Conservation (phyloP, 306 rosid species). For the Pueraria montana region DNA sequence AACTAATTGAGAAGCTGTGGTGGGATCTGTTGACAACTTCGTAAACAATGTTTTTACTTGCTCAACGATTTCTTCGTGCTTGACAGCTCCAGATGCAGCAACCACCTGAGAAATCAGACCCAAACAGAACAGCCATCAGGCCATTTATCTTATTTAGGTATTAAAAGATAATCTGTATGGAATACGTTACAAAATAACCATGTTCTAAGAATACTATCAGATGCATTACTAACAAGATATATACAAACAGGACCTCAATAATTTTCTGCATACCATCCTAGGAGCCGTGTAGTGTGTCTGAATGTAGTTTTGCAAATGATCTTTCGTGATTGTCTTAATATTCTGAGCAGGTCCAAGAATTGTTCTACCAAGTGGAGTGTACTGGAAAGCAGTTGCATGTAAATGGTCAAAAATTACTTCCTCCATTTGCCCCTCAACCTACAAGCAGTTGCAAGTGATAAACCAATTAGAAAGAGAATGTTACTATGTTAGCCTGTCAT, state of each 20-base stretch:
- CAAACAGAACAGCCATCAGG: background rate
- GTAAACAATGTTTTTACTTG: conserved; percentile 76
- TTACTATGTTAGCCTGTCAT: background rate
- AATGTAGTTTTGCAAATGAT: conserved; percentile 83
- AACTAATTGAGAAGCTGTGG: conserved; percentile 84
- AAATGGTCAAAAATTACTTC: conserved; percentile 92
- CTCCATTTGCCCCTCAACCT: conserved; percentile 94
- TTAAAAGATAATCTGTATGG: background rate
- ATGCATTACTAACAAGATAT: conserved; percentile 2
- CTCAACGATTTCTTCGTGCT: conserved; percentile 82
- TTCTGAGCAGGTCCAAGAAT: conserved; percentile 92
- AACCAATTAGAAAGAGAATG: conserved; percentile 22
- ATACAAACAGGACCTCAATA: background rate
- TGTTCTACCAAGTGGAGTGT: conserved; percentile 93
- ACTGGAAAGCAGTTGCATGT: conserved; percentile 96
- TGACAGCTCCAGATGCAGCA: conserved; percentile 93
- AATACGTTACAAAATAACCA: background rate
- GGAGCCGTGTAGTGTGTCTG: conserved; percentile 94
- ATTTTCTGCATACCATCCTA: conserved; percentile 74
- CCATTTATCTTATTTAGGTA: background rate
- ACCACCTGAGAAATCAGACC: conserved; percentile 65
- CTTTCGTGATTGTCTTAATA: conserved; percentile 83
- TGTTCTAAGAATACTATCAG: background rate
- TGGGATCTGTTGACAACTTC: conserved; percentile 79
- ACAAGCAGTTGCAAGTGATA: conserved; percentile 29